Base-by-base conservation (phyloP, 2,329 filamentous ascomycete genomes). In the Berkeleyomyces rouxiae region DNA sequence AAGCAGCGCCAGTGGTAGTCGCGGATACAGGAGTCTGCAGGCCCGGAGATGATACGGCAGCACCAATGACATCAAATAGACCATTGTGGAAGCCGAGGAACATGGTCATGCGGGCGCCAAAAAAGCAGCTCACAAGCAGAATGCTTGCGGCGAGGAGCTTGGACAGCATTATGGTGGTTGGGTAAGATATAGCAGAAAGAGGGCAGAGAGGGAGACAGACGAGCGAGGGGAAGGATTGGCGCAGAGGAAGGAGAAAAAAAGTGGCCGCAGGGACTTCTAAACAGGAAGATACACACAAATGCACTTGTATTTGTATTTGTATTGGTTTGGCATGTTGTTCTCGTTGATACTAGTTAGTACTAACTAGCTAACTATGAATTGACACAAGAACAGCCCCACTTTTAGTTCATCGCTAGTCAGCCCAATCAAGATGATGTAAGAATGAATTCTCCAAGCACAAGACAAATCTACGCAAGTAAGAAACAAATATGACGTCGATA, bases 11-110 rank as follows among this genome's bases (percentile, higher is more conserved):
- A 7, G 47, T 46, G 49, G 39, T 5, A 4, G 39, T 9, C 9
- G 47, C 10, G 47, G 33, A 31, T 16, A 13, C 16, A 46, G 11
- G 16, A 4, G 36, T 43, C 40, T 58, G 57, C 3, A 42, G 37
- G 10, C 37, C 36, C 7, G 39, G 49, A 33, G 43, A 47, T 4
- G 58, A 46, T 5, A 44, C 16, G 23, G 58, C 33, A 31, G 31
- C 9, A 23, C 58, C 58, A 33, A 64, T 58, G 39, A 51, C 11
- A 5, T 16, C 55, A 36, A 64, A 61, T 9, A 64, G 51, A n/a
- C 59, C 59, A 39, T 58, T 61, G 36, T 61, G 59, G 37, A 59
- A 51, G 51, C 59, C 59, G 3, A 64, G 49, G 11, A 46, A 2
- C 42, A 61, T 58, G 7, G 63, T 61, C 16, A 40, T 16, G 33